A percentile compares a stretch with the other conserved stretches of the same genome.
Evolutionary conservation across 345 rosid genomes (phyloP).

Genomic region (Salix purpurea): DNA sequence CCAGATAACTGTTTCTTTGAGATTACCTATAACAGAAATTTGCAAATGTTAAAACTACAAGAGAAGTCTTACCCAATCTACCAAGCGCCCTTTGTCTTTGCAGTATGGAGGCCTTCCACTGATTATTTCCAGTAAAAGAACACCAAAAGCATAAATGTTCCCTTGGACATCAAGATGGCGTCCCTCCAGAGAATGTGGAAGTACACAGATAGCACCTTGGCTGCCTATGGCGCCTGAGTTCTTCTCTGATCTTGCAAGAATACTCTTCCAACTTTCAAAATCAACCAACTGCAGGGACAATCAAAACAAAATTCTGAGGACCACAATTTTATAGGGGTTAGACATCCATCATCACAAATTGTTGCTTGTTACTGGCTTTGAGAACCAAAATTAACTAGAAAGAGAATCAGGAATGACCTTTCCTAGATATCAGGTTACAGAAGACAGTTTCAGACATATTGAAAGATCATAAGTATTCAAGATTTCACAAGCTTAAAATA

Average conservation of each 20-base stretch:
- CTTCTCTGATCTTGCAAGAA: conserved; percentile 83
- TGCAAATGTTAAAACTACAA: background rate
- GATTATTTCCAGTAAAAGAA: conserved; percentile 76
- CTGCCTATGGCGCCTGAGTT: conserved; percentile 64
- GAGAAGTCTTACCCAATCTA: conserved; percentile 70
- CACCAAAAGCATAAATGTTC: conserved; percentile 80
- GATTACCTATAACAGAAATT: background rate
- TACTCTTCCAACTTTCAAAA: conserved; percentile 94
- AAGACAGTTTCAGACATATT: background rate
- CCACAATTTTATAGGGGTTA: background rate
- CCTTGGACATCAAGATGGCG: conserved; percentile 79
- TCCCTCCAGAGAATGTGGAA: conserved; percentile 65
- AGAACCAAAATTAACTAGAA: no score
- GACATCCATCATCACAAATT: no score
- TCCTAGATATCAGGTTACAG: background rate
- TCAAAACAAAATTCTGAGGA: background rate
- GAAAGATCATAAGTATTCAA: background rate
- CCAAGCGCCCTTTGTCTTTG: conserved; percentile 81
- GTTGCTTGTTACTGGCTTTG: no score
- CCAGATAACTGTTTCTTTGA: background rate
- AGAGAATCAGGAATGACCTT: background rate
- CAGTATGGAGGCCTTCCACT: conserved; percentile 89
- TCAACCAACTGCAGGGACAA: conserved; percentile 70
- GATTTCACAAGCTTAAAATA: background rate
- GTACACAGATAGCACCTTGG: conserved; percentile 78